Base-by-base conservation (phyloP, 2,329 filamentous ascomycete genomes). In the Talaromyces piceae region DNA sequence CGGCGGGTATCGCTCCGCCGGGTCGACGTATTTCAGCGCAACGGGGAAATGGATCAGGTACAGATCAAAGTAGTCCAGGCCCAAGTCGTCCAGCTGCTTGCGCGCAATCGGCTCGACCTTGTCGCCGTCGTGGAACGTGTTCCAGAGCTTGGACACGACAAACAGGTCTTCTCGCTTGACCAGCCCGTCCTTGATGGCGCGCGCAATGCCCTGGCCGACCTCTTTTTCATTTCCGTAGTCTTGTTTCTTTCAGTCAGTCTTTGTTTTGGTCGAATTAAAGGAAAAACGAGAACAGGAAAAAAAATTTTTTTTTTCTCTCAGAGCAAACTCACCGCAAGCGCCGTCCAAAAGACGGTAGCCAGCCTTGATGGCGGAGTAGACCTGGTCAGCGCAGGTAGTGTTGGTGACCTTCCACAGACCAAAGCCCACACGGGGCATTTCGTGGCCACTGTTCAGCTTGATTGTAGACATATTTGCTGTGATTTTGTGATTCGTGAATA, bases 61-160 rank as follows among this genome's bases (percentile, higher is more conserved):
- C 58, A 94, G 81, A 69, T 95, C 89, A 69, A 95, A 91, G 77
- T 94, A 94, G 63, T 91, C 88, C 55, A 94, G 68, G 56, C 86
- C 84, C 83, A 87, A 91, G 76, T 91, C 87, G 59, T 82, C 79
- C 56, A 91, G 82, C 73, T 91, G 87, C 65, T 84, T 84, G 69
- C 81, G 81, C 70, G 77, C 79, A 65, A 93, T 89, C 53, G 83
- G 83, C 71, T 85, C 82, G 56, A 91, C 87, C 61, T 80, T 79
- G 60, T 91, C 84, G 61, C 77, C 78, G 63, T 91, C 86, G 77
- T 95, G 88, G 81, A 90, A 95, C 59, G 84, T 84, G 76, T 91
- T 90, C 89, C 90, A 95, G 53, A 95, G 84, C 78, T 95, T 95
- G 71, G 86, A 89, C 58, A 91, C 87, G 66, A 95, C 83, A 81